Evolutionary conservation across 83 land plant species (phyloP).

Genomic region (Isoetes engelmannii): DNA sequence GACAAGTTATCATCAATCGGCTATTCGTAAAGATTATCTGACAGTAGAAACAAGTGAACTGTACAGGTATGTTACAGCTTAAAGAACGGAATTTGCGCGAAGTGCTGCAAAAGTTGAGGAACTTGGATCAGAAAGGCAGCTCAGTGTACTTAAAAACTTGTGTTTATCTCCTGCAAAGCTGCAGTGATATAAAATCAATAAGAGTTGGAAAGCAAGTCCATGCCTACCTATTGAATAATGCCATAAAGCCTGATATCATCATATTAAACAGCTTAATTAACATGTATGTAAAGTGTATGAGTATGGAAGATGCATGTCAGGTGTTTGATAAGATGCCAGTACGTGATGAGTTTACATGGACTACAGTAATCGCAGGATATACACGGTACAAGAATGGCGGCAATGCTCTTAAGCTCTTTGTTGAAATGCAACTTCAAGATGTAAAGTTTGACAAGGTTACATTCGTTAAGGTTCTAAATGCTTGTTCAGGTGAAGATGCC

Average conservation of each 20-base stretch:
- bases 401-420: background rate
- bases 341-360: background rate
- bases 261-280: background rate
- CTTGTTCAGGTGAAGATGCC: background rate
- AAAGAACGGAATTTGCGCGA: background rate
- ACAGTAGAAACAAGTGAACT: no score
- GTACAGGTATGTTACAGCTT: background rate
- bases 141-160: background rate
- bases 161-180: background rate
- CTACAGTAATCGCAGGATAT: background rate
- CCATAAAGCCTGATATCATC: background rate
- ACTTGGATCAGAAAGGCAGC: background rate
- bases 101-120: background rate
- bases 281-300: conserved; percentile 7
- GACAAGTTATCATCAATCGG: no score
- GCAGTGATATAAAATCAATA: background rate
- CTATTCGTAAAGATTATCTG: no score
- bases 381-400: background rate
- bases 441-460: background rate
- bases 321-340: conserved; percentile 10
- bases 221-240: background rate
- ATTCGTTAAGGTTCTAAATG: background rate
- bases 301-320: background rate
- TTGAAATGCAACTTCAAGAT: background rate
- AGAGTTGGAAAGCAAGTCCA: background rate